Evolutionary conservation across 225 moss, liverwort and hornwort genomes (phyloP).

Genomic region (Asterella californica): DNA sequence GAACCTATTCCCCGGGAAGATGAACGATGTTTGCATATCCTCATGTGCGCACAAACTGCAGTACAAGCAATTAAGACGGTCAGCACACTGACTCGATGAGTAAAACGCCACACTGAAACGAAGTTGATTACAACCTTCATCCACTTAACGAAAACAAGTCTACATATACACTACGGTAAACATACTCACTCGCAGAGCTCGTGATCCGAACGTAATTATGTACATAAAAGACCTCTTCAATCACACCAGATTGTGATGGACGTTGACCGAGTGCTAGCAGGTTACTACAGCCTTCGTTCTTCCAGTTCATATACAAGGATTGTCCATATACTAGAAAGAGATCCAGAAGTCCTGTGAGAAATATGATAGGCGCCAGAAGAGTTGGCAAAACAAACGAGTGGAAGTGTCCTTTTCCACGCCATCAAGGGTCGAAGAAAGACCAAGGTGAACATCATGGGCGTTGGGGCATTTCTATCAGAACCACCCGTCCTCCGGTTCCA

Average conservation of each 20-base stretch:
- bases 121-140: no score
- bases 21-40: slow-evolving; percentile 7
- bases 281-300: slow-evolving; percentile 5
- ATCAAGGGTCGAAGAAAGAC: neutral
- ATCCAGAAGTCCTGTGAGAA: slow-evolving; percentile 7
- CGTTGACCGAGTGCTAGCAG: neutral
- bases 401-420: neutral
- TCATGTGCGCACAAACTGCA: slow-evolving; percentile 4
- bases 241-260: slow-evolving; percentile 17
- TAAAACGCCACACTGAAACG: neutral
- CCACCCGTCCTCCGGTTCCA: slow-evolving; percentile 34
- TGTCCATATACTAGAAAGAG: neutral
- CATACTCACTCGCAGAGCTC: slow-evolving; percentile 11
- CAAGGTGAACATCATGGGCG: slow-evolving; percentile 10
- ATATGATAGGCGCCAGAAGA: slow-evolving; percentile 14
- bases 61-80: neutral
- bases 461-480: slow-evolving; percentile 17
- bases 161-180: no score
- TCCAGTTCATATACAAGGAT: neutral
- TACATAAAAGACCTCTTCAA: slow-evolving; percentile 1
- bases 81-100: neutral
- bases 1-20: neutral
- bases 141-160: neutral
- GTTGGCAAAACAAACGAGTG: slow-evolving; percentile 3
- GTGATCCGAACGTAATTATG: neutral